A percentile compares a stretch with the other conserved stretches of the same genome.
These are phyloP conservation scores for Gracilaria domingensis DNA, from an alignment of 23 red algal species.

Conservation along the genomic window DNA sequence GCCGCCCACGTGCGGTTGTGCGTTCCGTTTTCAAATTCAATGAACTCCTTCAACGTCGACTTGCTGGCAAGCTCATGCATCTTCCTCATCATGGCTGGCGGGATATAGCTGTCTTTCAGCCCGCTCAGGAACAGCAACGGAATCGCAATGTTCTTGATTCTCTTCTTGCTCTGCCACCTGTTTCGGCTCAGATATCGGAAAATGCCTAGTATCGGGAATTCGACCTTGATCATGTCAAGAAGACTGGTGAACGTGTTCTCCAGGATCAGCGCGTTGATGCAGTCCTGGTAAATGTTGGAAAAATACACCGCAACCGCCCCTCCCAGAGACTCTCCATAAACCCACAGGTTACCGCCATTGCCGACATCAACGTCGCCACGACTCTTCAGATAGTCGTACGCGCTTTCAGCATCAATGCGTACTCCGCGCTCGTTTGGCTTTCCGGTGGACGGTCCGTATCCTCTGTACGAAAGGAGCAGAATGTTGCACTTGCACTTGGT, in stretches of 20 bases:
- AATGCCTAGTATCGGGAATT: conserved; percentile 79
- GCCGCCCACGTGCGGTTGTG: conserved; percentile 95
- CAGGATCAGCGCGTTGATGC: conserved; percentile 83
- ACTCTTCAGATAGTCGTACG: conserved; percentile 81
- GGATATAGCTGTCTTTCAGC: conserved; percentile 88
- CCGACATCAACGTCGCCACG: conserved; percentile 73
- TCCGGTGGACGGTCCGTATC: conserved; percentile 83
- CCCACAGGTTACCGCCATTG: conserved; percentile 70
- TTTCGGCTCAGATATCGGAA: conserved; percentile 87
- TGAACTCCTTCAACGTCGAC: conserved; percentile 71
- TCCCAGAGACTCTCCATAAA: conserved; percentile 96
- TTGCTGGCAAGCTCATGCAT: conserved; percentile 75
- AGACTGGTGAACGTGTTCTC: conserved; percentile 98
- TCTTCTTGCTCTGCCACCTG: conserved; percentile 82
- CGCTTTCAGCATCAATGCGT: conserved; percentile 84
- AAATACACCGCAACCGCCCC: conserved; percentile 95
- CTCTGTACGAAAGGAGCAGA: conserved; percentile 87
- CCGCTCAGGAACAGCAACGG: conserved; percentile 94
- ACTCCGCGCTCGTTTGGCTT: conserved; percentile 90
- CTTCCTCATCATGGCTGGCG: conserved; percentile 94
- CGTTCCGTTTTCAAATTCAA: conserved; percentile 88
- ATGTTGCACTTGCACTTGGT: conserved; percentile 79
- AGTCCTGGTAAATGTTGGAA: conserved; percentile 72
- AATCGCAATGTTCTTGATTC: conserved; percentile 70
- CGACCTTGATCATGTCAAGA: conserved; percentile 93